Base-by-base conservation (phyloP, 2,329 filamentous ascomycete species). In the Chaetomiaceae sp. region DNA sequence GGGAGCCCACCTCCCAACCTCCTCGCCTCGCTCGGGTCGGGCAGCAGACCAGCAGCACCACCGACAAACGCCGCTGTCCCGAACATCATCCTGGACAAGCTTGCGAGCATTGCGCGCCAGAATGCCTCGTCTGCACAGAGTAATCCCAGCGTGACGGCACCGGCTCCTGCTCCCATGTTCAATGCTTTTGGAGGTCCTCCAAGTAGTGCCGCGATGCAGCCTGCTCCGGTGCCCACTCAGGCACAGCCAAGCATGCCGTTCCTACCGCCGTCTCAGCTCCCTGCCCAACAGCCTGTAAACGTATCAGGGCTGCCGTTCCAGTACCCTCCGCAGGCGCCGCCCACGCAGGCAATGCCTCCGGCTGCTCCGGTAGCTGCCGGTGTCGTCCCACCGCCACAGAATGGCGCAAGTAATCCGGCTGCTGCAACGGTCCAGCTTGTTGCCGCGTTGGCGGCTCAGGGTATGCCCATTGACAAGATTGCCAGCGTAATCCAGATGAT, bases 81-180 rank as follows among this genome's bases (percentile, higher is more conserved):
- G 55, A 85, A 82, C 58, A 90, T 92, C 58, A 90, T 93, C 60
- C 76, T 91, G 69, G 86, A 87, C 66, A 86, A 86, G 39, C 77
- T 93, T 56, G 86, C 87, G 57, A 88, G 87, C 63, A 86, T 93
- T 70, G 86, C 87, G 34, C 85, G 87, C 58, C 85, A 89, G 67
- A 89, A 83, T 66, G 79, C 75, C 33, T 72, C 73, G 19, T 68
- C 73, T 48, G 68, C 73, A 45, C 68, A 75, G 45, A 67, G 63
- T 62, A 72, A 63, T 61, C 65, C 67, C 45, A 64, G 58, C 45
- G 60, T 71, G 45, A 65, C 79, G 54, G 69, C 76, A 33, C 69
- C 74, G 41, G 70, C 77, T 46, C 69, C 65, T 47, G 44, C 55
- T 44, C 51, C 63, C 33, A 17, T 55, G 34, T 61, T 54, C 47